A percentile compares a stretch with the other conserved stretches of the same genome.
Evolutionary conservation across 768 basidiomycete genomes (phyloP).

Genomic region (Rhizopogon salebrosus): DNA sequence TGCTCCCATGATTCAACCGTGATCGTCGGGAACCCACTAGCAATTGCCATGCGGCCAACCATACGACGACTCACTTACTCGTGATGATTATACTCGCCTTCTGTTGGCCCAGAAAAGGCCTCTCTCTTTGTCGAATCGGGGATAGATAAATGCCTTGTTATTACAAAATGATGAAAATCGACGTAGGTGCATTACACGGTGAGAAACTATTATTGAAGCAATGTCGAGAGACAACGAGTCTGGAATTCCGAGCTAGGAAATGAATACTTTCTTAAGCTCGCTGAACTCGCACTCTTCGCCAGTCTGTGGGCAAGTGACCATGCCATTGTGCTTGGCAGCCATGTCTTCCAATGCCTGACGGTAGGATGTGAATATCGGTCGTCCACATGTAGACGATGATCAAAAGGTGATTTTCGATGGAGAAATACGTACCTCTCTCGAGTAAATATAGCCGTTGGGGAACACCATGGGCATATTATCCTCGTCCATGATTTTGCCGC

Average conservation of each 20-base stretch:
- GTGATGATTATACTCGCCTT: not conserved
- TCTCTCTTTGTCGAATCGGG: not conserved
- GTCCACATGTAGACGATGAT: conserved; percentile 5
- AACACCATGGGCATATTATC: conserved; percentile 92
- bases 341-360: conserved; percentile 81
- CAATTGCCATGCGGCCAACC: too few relatives aligned
- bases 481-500: conserved; percentile 91
- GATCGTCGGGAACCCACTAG: too few relatives aligned
- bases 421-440: conserved; percentile 64
- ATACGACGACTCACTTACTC: not conserved
- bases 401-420: not conserved
- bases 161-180: conserved; percentile 2
- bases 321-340: conserved; percentile 72
- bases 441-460: conserved; percentile 89
- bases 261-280: conserved; percentile 82
- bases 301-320: conserved; percentile 82
- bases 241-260: conserved; percentile 50
- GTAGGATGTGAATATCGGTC: conserved; percentile 9
- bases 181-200: not conserved
- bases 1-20: too few relatives aligned
- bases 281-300: conserved; percentile 56
- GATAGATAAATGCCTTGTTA: not conserved
- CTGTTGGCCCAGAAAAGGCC: not conserved
- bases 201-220: not conserved
- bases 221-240: not conserved